Evolutionary conservation across 495 filamentous ascomycete species (phyloP).

Genomic region (Penicillium manginii): DNA sequence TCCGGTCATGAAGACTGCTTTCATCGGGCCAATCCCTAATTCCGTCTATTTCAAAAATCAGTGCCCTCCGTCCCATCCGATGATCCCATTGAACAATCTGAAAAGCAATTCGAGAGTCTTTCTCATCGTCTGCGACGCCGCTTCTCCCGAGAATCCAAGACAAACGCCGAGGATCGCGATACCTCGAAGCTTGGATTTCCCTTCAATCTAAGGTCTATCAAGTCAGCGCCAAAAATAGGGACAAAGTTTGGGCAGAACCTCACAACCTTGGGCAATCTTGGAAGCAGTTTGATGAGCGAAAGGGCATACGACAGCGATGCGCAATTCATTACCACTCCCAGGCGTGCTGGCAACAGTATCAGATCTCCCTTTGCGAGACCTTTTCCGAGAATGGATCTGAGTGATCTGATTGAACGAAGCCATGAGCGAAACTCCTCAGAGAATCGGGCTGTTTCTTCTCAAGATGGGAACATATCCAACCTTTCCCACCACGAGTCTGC

Average conservation of each 20-base stretch:
- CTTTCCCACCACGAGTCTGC: conserved; percentile 10
- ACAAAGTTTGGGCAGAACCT: conserved; percentile 1
- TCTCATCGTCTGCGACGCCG: conserved; percentile 40
- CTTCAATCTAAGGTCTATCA: conserved; percentile 28
- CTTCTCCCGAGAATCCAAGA: conserved; percentile 40
- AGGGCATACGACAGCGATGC: conserved; percentile 53
- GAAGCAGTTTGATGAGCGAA: conserved; percentile 46
- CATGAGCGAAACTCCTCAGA: conserved; percentile 22
- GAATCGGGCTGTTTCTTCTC: conserved; percentile 3
- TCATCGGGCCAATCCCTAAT: not conserved
- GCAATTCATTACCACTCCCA: conserved; percentile 40
- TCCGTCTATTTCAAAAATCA: not conserved
- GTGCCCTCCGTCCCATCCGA: not conserved
- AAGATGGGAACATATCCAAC: not conserved
- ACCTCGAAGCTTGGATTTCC: conserved; percentile 22
- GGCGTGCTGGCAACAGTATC: conserved; percentile 13
- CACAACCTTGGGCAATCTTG: conserved; percentile 25
- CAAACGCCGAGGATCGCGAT: conserved; percentile 10
- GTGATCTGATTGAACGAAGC: conserved; percentile 26
- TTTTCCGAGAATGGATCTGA: conserved; percentile 18
- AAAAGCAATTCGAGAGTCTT: conserved; percentile 23
- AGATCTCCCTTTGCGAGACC: conserved; percentile 11
- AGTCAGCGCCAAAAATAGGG: conserved; percentile 6
- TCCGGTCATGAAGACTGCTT: not conserved
- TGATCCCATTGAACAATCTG: not conserved